Evolutionary conservation across 2,329 filamentous ascomycete species (phyloP).

Genomic region (Alternaria sp.): DNA sequence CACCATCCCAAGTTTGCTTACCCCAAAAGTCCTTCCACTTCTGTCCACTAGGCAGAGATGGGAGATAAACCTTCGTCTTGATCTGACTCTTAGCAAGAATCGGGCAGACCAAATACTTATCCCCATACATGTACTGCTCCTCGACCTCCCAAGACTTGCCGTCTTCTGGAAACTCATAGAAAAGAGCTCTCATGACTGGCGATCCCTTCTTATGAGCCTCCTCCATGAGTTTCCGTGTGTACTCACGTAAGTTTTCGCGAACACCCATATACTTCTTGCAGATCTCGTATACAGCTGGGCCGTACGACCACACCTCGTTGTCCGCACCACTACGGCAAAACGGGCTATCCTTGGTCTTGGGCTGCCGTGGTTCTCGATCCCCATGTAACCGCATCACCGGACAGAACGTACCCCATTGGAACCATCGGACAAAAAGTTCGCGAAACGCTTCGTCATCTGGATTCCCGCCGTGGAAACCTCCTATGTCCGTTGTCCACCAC

Average conservation of each 20-base stretch:
- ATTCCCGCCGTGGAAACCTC: constrained; percentile 72
- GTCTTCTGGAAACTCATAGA: constrained; percentile 70
- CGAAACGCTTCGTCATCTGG: constrained; percentile 64
- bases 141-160: constrained; percentile 63
- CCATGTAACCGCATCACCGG: constrained; percentile 74
- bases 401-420: constrained; percentile 73
- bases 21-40: constrained; percentile 56
- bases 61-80: constrained; percentile 62
- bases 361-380: constrained; percentile 67
- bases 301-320: constrained; percentile 74
- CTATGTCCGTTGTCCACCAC: constrained; percentile 77
- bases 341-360: constrained; percentile 51
- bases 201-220: constrained; percentile 67
- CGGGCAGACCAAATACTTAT: constrained; percentile 66
- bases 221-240: constrained; percentile 66
- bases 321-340: constrained; percentile 58
- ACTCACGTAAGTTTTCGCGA: constrained; percentile 66
- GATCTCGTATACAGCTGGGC: constrained; percentile 66
- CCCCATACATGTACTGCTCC: constrained; percentile 70
- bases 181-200: constrained; percentile 69
- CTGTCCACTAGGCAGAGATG: constrained; percentile 41
- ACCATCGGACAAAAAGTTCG: constrained; percentile 72
- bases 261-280: constrained; percentile 67
- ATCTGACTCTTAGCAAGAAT: constrained; percentile 61
- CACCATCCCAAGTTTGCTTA: constrained; percentile 49